A percentile compares a stretch with the other conserved stretches of the same genome.
Conservation (phyloP, 2,329 filamentous ascomycete species). For the Ascochyta viciae-villosae region DNA sequence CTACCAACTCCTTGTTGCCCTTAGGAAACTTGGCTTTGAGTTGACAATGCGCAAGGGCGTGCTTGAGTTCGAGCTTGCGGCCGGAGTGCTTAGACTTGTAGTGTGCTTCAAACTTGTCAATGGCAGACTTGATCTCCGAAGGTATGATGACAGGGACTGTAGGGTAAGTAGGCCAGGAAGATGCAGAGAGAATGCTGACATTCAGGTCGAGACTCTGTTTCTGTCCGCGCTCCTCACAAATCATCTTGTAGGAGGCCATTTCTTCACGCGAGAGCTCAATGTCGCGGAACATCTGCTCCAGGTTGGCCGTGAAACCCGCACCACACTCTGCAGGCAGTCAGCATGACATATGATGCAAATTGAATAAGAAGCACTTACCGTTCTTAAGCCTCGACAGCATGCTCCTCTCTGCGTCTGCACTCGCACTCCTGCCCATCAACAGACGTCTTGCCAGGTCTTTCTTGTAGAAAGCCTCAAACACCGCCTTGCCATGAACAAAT, state of each 20-base stretch:
- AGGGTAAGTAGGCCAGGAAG: conserved; percentile 91
- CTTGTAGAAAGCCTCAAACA: conserved; percentile 99
- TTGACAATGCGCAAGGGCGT: conserved; percentile 88
- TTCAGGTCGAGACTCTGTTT: conserved; percentile 72
- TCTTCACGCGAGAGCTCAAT: conserved; percentile 93
- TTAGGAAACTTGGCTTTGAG: conserved; percentile 81
- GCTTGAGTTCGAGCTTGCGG: conserved; percentile 87
- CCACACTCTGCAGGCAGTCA: conserved; percentile 73
- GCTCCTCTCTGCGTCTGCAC: conserved; percentile 91
- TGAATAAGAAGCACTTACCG: conserved; percentile 47
- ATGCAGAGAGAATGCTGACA: conserved; percentile 88
- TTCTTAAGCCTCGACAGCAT: conserved; percentile 92
- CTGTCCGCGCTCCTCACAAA: conserved; percentile 67
- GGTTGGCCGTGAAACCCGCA: conserved; percentile 90
- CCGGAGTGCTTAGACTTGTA: conserved; percentile 92
- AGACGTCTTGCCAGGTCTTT: conserved; percentile 90
- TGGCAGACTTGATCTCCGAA: conserved; percentile 73
- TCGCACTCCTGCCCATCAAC: conserved; percentile 90
- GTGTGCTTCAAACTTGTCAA: conserved; percentile 81
- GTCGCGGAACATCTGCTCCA: conserved; percentile 99
- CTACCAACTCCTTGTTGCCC: conserved; percentile 84
- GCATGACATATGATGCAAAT: conserved; percentile 1
- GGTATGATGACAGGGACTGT: conserved; percentile 80
- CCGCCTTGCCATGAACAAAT: conserved; percentile 95
- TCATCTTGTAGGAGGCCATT: conserved; percentile 83